phyloP scores from a whole-genome alignment of 495 filamentous ascomycete species.

The Penicillium pulvis region DNA sequence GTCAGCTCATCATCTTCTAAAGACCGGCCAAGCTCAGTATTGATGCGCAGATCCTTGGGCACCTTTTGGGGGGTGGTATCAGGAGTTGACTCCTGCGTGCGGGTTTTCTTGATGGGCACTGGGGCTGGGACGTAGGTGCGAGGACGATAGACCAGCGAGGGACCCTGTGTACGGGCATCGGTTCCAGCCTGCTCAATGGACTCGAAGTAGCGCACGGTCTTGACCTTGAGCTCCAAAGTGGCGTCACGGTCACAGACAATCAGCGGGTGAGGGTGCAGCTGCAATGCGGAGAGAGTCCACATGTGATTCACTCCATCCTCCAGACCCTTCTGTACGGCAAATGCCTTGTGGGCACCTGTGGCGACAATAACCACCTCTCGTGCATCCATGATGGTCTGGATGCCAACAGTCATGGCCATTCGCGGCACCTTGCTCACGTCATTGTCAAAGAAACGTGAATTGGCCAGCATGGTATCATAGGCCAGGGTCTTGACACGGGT shows the following conservation, averaged over 20 bases:
- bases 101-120: slow-evolving; percentile 26
- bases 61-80: slow-evolving; percentile 35
- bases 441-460: slow-evolving; percentile 79
- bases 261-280: slow-evolving; percentile 77
- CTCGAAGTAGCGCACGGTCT: slow-evolving; percentile 73
- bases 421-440: slow-evolving; percentile 73
- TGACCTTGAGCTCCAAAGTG: slow-evolving; percentile 79
- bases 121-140: slow-evolving; percentile 44
- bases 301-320: slow-evolving; percentile 85
- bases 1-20: slow-evolving; percentile 58
- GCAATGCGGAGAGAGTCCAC: slow-evolving; percentile 82
- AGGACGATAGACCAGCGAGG: slow-evolving; percentile 46
- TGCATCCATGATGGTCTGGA: slow-evolving; percentile 83
- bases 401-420: slow-evolving; percentile 84
- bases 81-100: slow-evolving; percentile 27
- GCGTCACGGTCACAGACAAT: slow-evolving; percentile 86
- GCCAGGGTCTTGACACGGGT: slow-evolving; percentile 86
- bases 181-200: slow-evolving; percentile 66
- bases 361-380: slow-evolving; percentile 82
- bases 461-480: slow-evolving; percentile 84
- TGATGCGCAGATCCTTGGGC: slow-evolving; percentile 47
- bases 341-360: slow-evolving; percentile 76
- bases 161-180: slow-evolving; percentile 59
- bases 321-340: slow-evolving; percentile 78
- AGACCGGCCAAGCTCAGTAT: slow-evolving; percentile 42